Evolutionary conservation across 345 rosid genomes (phyloP).

Genomic region (Turnera subulata): DNA sequence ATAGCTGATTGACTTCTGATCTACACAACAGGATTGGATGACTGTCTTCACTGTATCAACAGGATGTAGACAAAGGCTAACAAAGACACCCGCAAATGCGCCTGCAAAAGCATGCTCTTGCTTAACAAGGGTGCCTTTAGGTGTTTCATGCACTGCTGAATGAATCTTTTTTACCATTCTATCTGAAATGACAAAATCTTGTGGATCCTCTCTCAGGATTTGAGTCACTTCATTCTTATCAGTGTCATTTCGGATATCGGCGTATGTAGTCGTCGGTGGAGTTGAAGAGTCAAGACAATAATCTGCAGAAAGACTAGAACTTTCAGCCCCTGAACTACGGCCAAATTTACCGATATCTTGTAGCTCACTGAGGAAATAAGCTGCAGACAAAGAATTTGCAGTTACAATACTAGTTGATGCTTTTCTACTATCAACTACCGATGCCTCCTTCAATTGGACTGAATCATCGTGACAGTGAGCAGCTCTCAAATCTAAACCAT

Average conservation of each 20-base stretch:
- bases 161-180: slow-evolving; percentile 17
- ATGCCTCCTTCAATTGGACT: slow-evolving; percentile 25
- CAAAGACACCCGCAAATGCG: slow-evolving; percentile 73
- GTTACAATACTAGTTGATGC: slow-evolving; percentile 12
- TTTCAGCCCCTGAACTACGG: slow-evolving; percentile 16
- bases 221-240: slow-evolving; percentile 21
- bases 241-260: slow-evolving; percentile 17
- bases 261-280: slow-evolving; percentile 19
- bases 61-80: slow-evolving; percentile 92
- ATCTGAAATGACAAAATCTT: slow-evolving; percentile 15
- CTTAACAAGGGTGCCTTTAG: slow-evolving; percentile 45
- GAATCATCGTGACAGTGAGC: slow-evolving; percentile 17
- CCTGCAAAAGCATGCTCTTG: slow-evolving; percentile 92
- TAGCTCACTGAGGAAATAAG: slow-evolving; percentile 33
- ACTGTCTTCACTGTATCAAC: slow-evolving; percentile 85
- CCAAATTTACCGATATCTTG: slow-evolving; percentile 31
- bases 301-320: slow-evolving; percentile 36
- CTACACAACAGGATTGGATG: slow-evolving; percentile 63
- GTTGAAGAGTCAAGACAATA: slow-evolving; percentile 27
- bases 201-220: slow-evolving; percentile 22
- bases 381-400: slow-evolving; percentile 35
- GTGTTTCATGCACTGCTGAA: slow-evolving; percentile 26
- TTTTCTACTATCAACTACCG: slow-evolving; percentile 15
- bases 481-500: slow-evolving; percentile 14
- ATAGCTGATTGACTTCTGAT: slow-evolving; percentile 54